Base-by-base conservation (phyloP, 129 eudicot genomes). In the Sambucus nigra region DNA sequence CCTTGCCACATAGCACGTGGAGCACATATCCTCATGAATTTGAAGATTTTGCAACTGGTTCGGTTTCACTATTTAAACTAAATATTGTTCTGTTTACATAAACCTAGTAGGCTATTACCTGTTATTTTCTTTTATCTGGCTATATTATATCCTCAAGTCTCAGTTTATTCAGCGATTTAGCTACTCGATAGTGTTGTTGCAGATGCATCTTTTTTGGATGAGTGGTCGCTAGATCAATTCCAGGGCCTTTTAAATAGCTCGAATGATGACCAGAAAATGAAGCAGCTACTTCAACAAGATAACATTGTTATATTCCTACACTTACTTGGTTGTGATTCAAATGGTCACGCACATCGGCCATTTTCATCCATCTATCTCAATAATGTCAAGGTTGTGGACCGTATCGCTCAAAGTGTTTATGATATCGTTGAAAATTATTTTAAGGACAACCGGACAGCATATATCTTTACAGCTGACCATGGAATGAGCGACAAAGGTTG, bases 401-500 rank as follows among this genome's bases (percentile, higher is more conserved):
- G 60, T 26, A 86, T 92, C 55, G 99, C 99, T 50, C 83, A 92
- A 80, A 78, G 94, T 17, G 99, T 86, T 44, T 76, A 92, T 74
- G 59, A 80, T 77, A 81, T 86, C 69, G 68, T 92, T 68, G 91
- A 92, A 66, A 69, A 40, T 77, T 80, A 82, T 66, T 92, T 79
- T 78, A 75, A 70, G 67, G 99, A 92, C 67, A 80, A 92, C 61
- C 78, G 54, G 59, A 92, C 99, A 8, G 87, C 99, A 35, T 92
- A 82, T 54, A 70, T 92, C 51, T 92, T 92, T 69, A 92, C 99
- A 21, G 99, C 99, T 64, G 99, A 92, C 77, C 99, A 92, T 69
- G 99, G 99, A 57, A 92, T 92, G 96, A 92, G 96, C 68, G 99
- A 92, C 66, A 92, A 92, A 92, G 99, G 99, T 92, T 42, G 14